These are phyloP conservation scores for Sphagnum tenellum DNA, from an alignment of 225 moss, liverwort and hornwort species.

Conservation along the genomic window DNA sequence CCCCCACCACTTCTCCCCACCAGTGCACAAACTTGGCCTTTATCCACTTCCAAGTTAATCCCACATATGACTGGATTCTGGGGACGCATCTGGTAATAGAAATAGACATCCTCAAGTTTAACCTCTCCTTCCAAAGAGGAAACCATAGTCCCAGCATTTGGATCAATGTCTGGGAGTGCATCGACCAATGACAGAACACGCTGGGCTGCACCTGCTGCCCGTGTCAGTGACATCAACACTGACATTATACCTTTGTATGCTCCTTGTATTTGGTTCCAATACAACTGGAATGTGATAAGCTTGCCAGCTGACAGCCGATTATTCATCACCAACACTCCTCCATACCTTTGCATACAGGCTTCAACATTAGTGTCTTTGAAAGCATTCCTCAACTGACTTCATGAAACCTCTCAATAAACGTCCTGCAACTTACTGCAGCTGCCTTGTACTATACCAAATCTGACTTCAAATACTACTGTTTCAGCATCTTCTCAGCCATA, in stretches of 20 bases:
- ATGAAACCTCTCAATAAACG: no score
- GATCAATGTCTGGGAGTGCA: slow-evolving; percentile 96
- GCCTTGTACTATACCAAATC: no score
- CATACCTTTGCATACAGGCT: slow-evolving; percentile 35
- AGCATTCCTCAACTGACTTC: no score
- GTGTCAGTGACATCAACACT: slow-evolving; percentile 91
- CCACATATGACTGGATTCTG: slow-evolving; percentile 83
- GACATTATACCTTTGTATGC: slow-evolving; percentile 98
- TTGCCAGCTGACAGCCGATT: slow-evolving; percentile 85
- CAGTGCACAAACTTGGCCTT: slow-evolving; percentile 86
- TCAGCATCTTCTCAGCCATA: no score
- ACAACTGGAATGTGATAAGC: slow-evolving; percentile 87
- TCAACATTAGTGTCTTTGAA: no score
- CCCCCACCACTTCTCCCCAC: slow-evolving; percentile 98
- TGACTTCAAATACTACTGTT: no score
- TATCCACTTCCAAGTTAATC: slow-evolving; percentile 61
- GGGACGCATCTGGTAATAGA: slow-evolving; percentile 93
- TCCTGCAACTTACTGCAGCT: no score
- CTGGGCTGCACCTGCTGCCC: slow-evolving; percentile 99
- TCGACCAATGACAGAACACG: slow-evolving; percentile 94
- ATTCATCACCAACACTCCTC: slow-evolving; percentile 89
- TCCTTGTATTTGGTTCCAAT: slow-evolving; percentile 95
- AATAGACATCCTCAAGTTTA: slow-evolving; percentile 64
- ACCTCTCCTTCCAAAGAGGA: slow-evolving; percentile 78
- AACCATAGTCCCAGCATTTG: slow-evolving; percentile 75